A percentile compares a stretch with the other conserved stretches of the same genome.
phyloP scores from a whole-genome alignment of 2,329 filamentous ascomycete genomes.

The Calonectria pauciramosa region DNA sequence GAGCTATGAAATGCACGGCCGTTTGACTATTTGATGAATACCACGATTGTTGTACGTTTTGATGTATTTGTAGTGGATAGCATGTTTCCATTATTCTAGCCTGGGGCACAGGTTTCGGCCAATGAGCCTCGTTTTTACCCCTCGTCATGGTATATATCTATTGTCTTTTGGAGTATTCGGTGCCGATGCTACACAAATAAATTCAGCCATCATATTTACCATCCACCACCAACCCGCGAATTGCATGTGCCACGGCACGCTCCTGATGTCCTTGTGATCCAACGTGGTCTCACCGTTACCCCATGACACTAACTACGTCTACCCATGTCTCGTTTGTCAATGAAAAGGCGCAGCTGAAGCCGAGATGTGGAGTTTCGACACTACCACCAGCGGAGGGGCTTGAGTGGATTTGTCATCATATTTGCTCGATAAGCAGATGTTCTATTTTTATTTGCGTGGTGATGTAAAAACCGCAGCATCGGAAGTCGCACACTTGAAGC shows the following conservation, averaged over 20 bases:
- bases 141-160: background rate
- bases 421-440: background rate
- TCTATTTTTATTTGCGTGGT: background rate
- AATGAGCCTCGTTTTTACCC: background rate
- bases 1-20: background rate
- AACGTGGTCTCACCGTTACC: background rate
- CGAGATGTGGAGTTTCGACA: conserved; percentile 8
- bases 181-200: no score
- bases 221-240: background rate
- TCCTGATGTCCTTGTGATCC: no score
- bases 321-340: background rate
- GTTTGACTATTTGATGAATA: background rate
- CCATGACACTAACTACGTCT: background rate
- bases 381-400: background rate
- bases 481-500: background rate
- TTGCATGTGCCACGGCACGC: background rate
- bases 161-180: background rate
- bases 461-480: background rate
- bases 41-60: background rate
- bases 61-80: background rate
- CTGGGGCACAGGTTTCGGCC: background rate
- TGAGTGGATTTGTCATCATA: conserved; percentile 1
- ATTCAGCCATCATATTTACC: background rate
- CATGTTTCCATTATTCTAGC: background rate
- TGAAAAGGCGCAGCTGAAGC: background rate